Evolutionary conservation across 139 green algal species (phyloP).

Genomic region (Mesotaenium endlicherianum): DNA sequence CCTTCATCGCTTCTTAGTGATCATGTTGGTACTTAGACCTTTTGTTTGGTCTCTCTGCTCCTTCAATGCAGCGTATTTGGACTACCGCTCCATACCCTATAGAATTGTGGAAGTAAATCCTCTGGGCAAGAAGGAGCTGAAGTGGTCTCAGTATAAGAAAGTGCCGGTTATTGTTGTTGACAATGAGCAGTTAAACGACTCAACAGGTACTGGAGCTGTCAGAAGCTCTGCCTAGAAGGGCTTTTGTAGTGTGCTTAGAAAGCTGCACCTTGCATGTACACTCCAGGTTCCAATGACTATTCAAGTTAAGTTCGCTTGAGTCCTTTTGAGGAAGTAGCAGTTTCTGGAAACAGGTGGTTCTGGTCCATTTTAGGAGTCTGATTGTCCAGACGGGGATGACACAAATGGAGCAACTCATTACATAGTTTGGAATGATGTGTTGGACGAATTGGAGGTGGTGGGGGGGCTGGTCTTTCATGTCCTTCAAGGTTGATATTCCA

Average conservation of each 20-base stretch:
- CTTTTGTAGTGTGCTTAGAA: no score
- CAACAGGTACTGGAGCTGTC: constrained; percentile 57
- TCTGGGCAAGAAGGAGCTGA: constrained; percentile 89
- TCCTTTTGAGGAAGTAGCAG: no score
- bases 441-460: not conserved
- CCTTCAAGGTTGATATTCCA: no score
- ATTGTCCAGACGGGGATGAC: no score
- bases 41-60: no score
- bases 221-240: no score
- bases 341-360: no score
- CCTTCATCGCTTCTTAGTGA: no score
- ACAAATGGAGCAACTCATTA: no score
- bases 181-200: constrained; percentile 79
- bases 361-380: no score
- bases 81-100: constrained; percentile 93
- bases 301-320: not conserved
- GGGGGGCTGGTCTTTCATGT: not conserved
- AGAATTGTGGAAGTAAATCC: constrained; percentile 92
- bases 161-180: constrained; percentile 83
- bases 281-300: constrained; percentile 68
- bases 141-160: constrained; percentile 81
- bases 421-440: not conserved
- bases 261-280: no score
- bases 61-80: constrained; percentile 74
- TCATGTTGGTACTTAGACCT: no score